These are phyloP conservation scores for Pistacia integerrima DNA, from an alignment of 345 rosid genomes.

Conservation along the genomic window DNA sequence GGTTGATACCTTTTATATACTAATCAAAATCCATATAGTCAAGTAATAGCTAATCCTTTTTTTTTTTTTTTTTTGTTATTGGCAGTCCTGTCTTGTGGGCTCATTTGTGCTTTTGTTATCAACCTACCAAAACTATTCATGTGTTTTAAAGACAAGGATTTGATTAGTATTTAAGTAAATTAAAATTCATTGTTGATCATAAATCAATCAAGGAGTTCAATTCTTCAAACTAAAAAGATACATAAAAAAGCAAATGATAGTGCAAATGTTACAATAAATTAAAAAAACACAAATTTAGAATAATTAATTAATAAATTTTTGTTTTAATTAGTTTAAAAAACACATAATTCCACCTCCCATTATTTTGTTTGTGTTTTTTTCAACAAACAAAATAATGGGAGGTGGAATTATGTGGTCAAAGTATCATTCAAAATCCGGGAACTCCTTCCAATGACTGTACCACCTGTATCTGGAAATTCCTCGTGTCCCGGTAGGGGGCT, in stretches of 20 bases:
- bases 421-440: slow-evolving; percentile 58
- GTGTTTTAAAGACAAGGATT: too few species aligned
- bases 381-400: not conserved
- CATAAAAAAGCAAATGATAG: too few species aligned
- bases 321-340: too few species aligned
- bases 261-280: too few species aligned
- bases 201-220: too few species aligned
- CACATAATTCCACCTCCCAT: too few species aligned
- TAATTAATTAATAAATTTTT: too few species aligned
- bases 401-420: slow-evolving; percentile 58
- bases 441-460: slow-evolving; percentile 67
- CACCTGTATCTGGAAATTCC: slow-evolving; percentile 86
- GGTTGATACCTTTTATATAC: not conserved
- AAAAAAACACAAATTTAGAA: not conserved
- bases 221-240: too few species aligned
- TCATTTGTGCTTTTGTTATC: slow-evolving; percentile 64
- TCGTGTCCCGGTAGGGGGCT: slow-evolving; percentile 53
- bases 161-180: too few species aligned
- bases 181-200: too few species aligned
- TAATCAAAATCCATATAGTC: not conserved
- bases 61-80: slow-evolving; percentile 8
- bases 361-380: too few species aligned
- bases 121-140: too few species aligned
- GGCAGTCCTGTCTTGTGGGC: slow-evolving; percentile 88
- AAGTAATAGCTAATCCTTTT: slow-evolving; percentile 22